phyloP scores from a whole-genome alignment of 192 early-diverging fungal genomes.

The Coemansia sp. region DNA sequence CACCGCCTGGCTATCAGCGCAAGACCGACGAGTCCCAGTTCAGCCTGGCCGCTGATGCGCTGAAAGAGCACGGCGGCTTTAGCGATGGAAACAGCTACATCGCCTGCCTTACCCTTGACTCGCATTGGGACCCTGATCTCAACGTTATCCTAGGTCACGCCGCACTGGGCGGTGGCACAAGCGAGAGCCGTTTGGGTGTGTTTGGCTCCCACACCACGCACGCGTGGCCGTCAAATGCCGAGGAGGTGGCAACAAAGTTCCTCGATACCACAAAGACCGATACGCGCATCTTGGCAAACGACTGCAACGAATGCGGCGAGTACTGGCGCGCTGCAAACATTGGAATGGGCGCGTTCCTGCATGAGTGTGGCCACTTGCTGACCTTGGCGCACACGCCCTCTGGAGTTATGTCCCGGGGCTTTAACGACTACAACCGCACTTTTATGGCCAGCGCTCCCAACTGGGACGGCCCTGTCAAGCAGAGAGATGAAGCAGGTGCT shows the following conservation, averaged over 20 bases:
- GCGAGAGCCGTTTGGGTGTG: conserved; percentile 54
- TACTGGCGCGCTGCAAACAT: conserved; percentile 63
- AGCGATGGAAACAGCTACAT: conserved; percentile 47
- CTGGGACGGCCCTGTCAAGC: conserved; percentile 44
- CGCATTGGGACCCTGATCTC: conserved; percentile 54
- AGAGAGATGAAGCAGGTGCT: conserved; percentile 56
- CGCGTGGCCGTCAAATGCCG: conserved; percentile 59
- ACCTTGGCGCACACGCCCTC: conserved; percentile 57
- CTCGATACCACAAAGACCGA: conserved; percentile 57
- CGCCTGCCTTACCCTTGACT: conserved; percentile 57
- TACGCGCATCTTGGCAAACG: conserved; percentile 57
- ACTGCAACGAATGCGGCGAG: conserved; percentile 56
- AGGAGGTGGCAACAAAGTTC: conserved; percentile 57
- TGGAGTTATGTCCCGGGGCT: conserved; percentile 64
- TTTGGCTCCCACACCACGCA: conserved; percentile 67
- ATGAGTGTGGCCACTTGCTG: conserved; percentile 66
- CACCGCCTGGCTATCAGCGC: conserved; percentile 35
- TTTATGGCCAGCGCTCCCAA: conserved; percentile 61
- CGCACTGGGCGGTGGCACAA: conserved; percentile 60
- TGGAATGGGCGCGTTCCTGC: conserved; percentile 70
- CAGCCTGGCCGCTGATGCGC: conserved; percentile 48
- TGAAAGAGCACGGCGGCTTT: conserved; percentile 47
- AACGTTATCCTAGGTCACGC: conserved; percentile 58
- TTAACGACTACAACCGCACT: conserved; percentile 62
- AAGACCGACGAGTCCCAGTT: conserved; percentile 49